Percentiles rank a stretch among this genome's conserved stretches.
Conservation (phyloP, 2,329 filamentous ascomycete species). For the Lachnellula cervina region DNA sequence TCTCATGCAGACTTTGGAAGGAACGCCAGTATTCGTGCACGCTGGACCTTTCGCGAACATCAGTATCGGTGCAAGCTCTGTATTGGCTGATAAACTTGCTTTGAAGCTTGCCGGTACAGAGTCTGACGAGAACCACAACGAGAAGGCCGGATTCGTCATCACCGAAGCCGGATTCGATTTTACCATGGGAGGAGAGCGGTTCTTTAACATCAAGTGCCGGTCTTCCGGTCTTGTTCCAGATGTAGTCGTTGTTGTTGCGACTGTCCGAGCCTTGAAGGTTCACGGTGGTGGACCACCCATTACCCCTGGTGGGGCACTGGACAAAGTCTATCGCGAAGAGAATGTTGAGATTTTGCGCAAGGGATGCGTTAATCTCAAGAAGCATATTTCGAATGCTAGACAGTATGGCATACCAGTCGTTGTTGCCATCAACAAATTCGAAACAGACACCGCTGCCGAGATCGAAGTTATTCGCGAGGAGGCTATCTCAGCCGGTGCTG, state of each 20-base stretch:
- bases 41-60: conserved; percentile 98
- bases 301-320: conserved; percentile 76
- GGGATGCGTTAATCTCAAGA: conserved; percentile 90
- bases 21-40: conserved; percentile 95
- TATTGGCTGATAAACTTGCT: conserved; percentile 90
- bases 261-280: conserved; percentile 91
- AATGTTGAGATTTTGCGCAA: conserved; percentile 86
- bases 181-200: conserved; percentile 98
- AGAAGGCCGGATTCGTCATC: conserved; percentile 86
- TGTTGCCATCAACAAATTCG: conserved; percentile 95
- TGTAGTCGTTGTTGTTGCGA: conserved; percentile 91
- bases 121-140: conserved; percentile 75
- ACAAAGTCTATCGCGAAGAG: conserved; percentile 85
- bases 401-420: conserved; percentile 89
- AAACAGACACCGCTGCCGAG: conserved; percentile 89
- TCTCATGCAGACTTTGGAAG: conserved; percentile 96
- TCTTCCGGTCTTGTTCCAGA: conserved; percentile 90
- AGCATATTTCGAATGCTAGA: conserved; percentile 89
- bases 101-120: conserved; percentile 95
- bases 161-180: conserved; percentile 99
- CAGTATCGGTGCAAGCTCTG: conserved; percentile 92
- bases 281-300: conserved; percentile 96
- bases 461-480: conserved; percentile 86
- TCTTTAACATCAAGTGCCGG: conserved; percentile 99
- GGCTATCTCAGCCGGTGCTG: conserved; percentile 83